Evolutionary conservation across 768 basidiomycete species (phyloP).

Genomic region (Tulasnella sp.): DNA sequence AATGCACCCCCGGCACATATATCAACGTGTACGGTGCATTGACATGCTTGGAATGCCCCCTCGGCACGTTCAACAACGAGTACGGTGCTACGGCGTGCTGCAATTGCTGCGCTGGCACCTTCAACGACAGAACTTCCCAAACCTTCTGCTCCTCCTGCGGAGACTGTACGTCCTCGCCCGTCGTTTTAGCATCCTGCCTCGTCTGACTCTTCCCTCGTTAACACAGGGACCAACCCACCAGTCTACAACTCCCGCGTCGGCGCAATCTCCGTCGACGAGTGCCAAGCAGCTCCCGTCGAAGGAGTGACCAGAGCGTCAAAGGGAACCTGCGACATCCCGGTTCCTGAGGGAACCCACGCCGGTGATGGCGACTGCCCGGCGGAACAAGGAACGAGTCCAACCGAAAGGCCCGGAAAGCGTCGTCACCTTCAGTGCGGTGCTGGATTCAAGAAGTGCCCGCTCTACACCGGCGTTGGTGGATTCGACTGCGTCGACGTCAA

Average conservation of each 20-base stretch:
- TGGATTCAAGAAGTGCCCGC: slow-evolving; percentile 23
- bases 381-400: not conserved
- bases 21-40: too few relatives aligned
- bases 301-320: not conserved
- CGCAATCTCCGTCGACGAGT: not conserved
- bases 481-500: slow-evolving; percentile 31
- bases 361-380: not conserved
- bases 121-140: slow-evolving; percentile 25
- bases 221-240: slow-evolving; percentile 10
- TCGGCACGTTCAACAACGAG: slow-evolving; percentile 29
- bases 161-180: not conserved
- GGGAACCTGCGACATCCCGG: slow-evolving; percentile 15
- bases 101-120: slow-evolving; percentile 27
- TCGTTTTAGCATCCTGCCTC: too few relatives aligned
- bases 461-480: slow-evolving; percentile 10
- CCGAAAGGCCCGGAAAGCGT: not conserved
- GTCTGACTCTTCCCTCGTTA: not conserved
- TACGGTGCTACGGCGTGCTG: slow-evolving; percentile 23
- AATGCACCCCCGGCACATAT: too few relatives aligned
- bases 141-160: slow-evolving; percentile 24
- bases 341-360: not conserved
- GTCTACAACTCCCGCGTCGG: not conserved
- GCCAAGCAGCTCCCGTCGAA: not conserved
- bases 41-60: too few relatives aligned
- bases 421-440: not conserved